Evolutionary conservation across 208 protist species (phyloP), one percentile per base, ranked within the genome.

Genomic region (Phytomonas sp.): DNA sequence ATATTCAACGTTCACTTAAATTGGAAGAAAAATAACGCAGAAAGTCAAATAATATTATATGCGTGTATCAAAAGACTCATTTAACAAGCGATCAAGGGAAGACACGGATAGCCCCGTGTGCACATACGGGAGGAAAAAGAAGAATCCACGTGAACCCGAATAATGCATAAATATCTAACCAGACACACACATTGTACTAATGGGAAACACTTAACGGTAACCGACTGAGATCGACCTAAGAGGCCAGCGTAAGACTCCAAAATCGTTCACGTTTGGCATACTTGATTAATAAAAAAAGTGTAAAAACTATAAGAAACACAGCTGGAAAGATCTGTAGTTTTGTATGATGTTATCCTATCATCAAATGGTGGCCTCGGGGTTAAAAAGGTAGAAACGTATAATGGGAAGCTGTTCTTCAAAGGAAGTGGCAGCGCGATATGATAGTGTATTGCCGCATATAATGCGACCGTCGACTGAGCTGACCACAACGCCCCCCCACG

Each of bases 351-450:
- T 46, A 64, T 62, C 56, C 23, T 51, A 62, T 67, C 71, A n/a
- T 82, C 78, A 79, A 29, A 71, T 37, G 15, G 74, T 60, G 6
- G 80, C 81, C 46, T 92, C 82, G 0, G 87, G 71, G 72, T 93
- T 92, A 67, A 95, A 95, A 67, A 95, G 81, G 68, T 92, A 81
- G 73, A 88, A 93, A 65, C 91, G 88, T 26, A 96, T 79, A n/a
- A 85, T 87, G 29, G 91, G 91, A n/a, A 94, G 88, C 68, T 94
- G 88, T 76, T 97, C 89, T 13, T 84, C 79, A 66, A 97, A 89
- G 78, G 88, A 92, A 30, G 83, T 92, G 68, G 84, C 82, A 64
- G 90, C 83, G 67, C 92, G 83, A 81, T 94, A 88, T 29, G 84
- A 83, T 29, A 95, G 80, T 40, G 92, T 94, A 77, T 91, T 96